These are phyloP conservation scores for Fistulifera pelliculosa DNA, from an alignment of 108 stramenopile species.

Conservation along the genomic window DNA sequence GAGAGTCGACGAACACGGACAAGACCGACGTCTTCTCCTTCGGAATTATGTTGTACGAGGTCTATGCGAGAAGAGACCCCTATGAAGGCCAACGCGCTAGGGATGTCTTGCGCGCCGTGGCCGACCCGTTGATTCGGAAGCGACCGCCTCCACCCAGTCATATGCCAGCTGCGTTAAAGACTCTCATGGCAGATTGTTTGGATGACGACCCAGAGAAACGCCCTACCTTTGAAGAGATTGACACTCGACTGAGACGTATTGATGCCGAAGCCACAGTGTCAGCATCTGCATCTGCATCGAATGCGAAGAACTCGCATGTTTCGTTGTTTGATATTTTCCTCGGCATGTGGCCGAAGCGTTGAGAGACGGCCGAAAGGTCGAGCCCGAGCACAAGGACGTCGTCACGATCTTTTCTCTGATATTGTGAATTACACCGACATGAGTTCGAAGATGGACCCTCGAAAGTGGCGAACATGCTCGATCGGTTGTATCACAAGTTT, in stretches of 20 bases:
- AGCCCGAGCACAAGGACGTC: slow-evolving; percentile 32
- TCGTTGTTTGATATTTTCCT: slow-evolving; percentile 28
- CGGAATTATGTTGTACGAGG: slow-evolving; percentile 39
- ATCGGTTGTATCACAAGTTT: slow-evolving; percentile 49
- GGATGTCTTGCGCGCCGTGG: slow-evolving; percentile 23
- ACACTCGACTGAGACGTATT: slow-evolving; percentile 26
- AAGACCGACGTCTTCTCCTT: slow-evolving; percentile 57
- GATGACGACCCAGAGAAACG: slow-evolving; percentile 9
- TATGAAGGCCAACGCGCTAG: slow-evolving; percentile 39
- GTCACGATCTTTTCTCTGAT: slow-evolving; percentile 77
- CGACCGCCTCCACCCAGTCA: slow-evolving; percentile 31
- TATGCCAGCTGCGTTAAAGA: slow-evolving; percentile 11
- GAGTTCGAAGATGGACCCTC: slow-evolving; percentile 34
- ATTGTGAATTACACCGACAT: slow-evolving; percentile 70
- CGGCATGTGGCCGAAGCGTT: slow-evolving; percentile 46
- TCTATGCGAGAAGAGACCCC: slow-evolving; percentile 36
- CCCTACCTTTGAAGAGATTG: slow-evolving; percentile 37
- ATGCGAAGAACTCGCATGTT: background rate
- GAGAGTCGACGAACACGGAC: slow-evolving; percentile 31
- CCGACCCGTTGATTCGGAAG: slow-evolving; percentile 31
- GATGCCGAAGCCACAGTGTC: slow-evolving; percentile 11
- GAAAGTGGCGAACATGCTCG: slow-evolving; percentile 56
- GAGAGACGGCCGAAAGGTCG: slow-evolving; percentile 24
- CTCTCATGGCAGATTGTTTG: slow-evolving; percentile 9
- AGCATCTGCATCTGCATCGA: background rate